These are phyloP conservation scores for Castanopsis chinensis DNA, from an alignment of 306 rosid genomes.

Conservation along the genomic window DNA sequence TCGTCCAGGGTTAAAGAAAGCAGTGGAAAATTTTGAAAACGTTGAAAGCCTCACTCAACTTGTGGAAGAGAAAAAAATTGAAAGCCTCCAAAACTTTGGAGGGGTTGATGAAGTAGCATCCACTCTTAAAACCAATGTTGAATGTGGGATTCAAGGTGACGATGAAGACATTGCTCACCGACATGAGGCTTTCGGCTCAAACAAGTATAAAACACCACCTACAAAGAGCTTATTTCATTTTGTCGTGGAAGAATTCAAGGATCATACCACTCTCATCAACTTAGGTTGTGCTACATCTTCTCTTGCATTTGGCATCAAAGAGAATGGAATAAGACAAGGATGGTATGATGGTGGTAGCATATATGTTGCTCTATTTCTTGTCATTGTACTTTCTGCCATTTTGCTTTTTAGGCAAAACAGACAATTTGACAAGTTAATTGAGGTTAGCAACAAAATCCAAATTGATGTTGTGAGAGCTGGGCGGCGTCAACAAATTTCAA, in stretches of 20 bases:
- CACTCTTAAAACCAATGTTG: constrained; percentile 24
- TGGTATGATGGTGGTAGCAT: constrained; percentile 35
- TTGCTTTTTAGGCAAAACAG: constrained; percentile 14
- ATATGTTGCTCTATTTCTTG: constrained; percentile 23
- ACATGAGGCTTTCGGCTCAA: constrained; percentile 5
- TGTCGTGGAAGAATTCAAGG: constrained; percentile 20
- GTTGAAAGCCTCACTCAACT: constrained; percentile 32
- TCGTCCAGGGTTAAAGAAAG: too few species aligned
- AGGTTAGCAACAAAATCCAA: constrained; percentile 14
- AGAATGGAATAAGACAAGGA: constrained; percentile 22
- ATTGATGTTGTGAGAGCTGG: constrained; percentile 26
- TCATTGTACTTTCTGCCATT: constrained; percentile 2
- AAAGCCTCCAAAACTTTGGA: constrained; percentile 13
- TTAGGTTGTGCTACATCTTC: constrained; percentile 19
- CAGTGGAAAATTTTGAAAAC: too few species aligned
- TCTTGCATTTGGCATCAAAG: constrained; percentile 23
- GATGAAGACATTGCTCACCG: constrained; percentile 3
- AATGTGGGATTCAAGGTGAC: constrained; percentile 2
- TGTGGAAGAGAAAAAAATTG: constrained; percentile 33
- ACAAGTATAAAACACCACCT: constrained; percentile 21
- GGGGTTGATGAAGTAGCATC: constrained; percentile 35
- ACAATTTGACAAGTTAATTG: constrained; percentile 12
- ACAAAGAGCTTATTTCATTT: constrained; percentile 22
- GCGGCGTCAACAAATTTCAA: constrained; percentile 10
- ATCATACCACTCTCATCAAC: constrained; percentile 23